These are phyloP conservation scores for Ophiostoma australiae DNA, from an alignment of 2,329 filamentous ascomycete species.

Conservation along the genomic window DNA sequence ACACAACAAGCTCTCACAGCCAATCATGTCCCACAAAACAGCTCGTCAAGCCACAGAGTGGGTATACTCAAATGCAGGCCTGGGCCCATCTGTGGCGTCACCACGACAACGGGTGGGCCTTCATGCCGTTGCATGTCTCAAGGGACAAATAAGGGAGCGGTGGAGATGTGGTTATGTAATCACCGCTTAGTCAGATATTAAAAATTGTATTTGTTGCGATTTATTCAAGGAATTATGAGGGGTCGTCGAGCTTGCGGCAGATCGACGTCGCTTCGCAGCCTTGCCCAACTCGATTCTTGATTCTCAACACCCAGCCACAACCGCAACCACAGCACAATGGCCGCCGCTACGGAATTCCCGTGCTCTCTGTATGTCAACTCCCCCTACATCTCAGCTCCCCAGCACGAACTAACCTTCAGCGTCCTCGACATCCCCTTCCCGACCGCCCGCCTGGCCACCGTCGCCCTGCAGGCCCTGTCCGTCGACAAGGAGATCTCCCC, in stretches of 20 bases:
- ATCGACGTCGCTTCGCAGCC: slow-evolving; percentile 1
- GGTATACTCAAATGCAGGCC: slow-evolving; percentile 16
- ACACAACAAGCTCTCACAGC: slow-evolving; percentile 22
- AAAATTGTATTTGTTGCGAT: not conserved
- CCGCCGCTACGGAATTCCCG: slow-evolving; percentile 50
- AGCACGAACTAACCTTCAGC: slow-evolving; percentile 35
- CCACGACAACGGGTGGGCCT: slow-evolving; percentile 25
- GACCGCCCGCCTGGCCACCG: slow-evolving; percentile 67
- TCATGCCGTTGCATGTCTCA: slow-evolving; percentile 4
- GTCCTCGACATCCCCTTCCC: slow-evolving; percentile 77
- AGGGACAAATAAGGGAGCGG: not conserved
- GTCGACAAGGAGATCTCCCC: slow-evolving; percentile 89
- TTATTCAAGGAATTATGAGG: not conserved
- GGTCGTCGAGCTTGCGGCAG: not conserved
- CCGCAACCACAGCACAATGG: slow-evolving; percentile 27
- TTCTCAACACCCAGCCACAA: not conserved
- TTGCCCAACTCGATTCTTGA: not conserved
- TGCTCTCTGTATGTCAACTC: slow-evolving; percentile 55
- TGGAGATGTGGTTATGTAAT: not conserved
- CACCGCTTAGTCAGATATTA: not conserved
- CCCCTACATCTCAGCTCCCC: not conserved
- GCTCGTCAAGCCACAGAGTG: slow-evolving; percentile 23
- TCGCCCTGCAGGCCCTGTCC: slow-evolving; percentile 68
- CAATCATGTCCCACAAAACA: slow-evolving; percentile 22
- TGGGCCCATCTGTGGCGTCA: slow-evolving; percentile 18